Conservation (phyloP, 306 rosid species). For the Benincasa hispida region DNA sequence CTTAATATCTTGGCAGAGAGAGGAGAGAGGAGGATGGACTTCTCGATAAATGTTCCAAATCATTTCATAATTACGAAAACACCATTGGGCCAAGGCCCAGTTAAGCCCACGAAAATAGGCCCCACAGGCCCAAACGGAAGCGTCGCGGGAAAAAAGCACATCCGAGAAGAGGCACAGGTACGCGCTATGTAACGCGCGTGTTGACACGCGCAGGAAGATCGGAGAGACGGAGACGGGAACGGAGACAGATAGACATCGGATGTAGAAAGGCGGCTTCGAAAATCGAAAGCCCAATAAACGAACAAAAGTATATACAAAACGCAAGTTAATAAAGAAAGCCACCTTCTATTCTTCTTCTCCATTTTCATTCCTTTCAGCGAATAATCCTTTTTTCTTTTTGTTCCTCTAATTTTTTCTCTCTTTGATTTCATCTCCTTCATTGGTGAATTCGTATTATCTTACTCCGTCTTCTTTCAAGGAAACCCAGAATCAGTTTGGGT, state of each 20-base stretch:
- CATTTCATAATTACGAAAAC: not conserved
- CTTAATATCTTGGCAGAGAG: too few relatives aligned
- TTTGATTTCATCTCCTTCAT: not conserved
- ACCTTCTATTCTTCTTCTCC: not conserved
- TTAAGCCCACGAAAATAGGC: not conserved
- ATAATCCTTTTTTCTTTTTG: not conserved
- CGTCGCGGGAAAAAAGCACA: not conserved
- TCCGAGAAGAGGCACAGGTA: not conserved
- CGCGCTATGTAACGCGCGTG: not conserved
- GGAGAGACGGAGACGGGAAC: not conserved
- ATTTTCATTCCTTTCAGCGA: not conserved
- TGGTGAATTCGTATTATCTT: not conserved
- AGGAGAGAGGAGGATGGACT: too few relatives aligned
- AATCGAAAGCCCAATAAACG: not conserved
- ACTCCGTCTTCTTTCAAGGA: not conserved
- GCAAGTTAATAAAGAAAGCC: not conserved
- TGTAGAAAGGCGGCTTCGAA: conserved; percentile 5
- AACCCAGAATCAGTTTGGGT: not conserved
- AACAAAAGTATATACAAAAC: not conserved
- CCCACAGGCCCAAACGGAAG: not conserved
- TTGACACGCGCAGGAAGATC: not conserved
- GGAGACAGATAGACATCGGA: not conserved
- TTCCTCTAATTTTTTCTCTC: not conserved
- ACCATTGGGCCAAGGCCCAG: not conserved
- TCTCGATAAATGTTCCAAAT: too few relatives aligned